phyloP scores from a whole-genome alignment of 495 filamentous ascomycete genomes.

The Aspergillus sclerotiicarbonarius region DNA sequence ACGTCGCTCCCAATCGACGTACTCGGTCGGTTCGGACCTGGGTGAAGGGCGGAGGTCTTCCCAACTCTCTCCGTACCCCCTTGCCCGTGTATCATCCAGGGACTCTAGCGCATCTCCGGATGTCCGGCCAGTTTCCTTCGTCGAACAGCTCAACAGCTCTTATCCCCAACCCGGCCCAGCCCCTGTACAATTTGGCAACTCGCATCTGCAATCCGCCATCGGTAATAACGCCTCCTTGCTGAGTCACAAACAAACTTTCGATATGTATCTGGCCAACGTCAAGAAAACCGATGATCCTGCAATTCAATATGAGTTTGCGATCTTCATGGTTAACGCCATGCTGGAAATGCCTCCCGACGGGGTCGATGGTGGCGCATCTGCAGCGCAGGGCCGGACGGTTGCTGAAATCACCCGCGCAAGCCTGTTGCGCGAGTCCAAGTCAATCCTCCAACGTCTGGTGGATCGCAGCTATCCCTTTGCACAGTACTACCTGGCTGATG shows the following conservation, averaged over 20 bases:
- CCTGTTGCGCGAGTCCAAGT: conserved; percentile 80
- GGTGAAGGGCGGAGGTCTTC: conserved; percentile 59
- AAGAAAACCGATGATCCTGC: conserved; percentile 91
- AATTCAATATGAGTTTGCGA: conserved; percentile 90
- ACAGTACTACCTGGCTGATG: conserved; percentile 95
- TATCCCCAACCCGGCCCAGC: conserved; percentile 84
- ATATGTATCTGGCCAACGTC: conserved; percentile 95
- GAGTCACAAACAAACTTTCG: conserved; percentile 85
- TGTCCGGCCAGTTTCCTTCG: conserved; percentile 72
- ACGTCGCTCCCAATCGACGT: conserved; percentile 65
- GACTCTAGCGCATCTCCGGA: conserved; percentile 69
- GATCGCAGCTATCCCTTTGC: conserved; percentile 91
- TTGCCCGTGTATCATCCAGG: conserved; percentile 56
- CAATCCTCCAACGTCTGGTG: conserved; percentile 80
- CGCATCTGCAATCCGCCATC: conserved; percentile 69
- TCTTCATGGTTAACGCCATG: conserved; percentile 86
- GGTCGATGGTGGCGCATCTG: conserved; percentile 41
- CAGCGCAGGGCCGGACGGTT: conserved; percentile 27
- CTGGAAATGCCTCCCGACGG: conserved; percentile 56
- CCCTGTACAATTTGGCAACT: conserved; percentile 66
- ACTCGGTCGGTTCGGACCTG: conserved; percentile 67
- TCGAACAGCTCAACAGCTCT: conserved; percentile 82
- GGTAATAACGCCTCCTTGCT: conserved; percentile 87
- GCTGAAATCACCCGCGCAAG: conserved; percentile 56
- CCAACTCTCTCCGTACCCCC: conserved; percentile 46